phyloP scores from a whole-genome alignment of 2,329 filamentous ascomycete species.

The Colletotrichum gloeosporioides region DNA sequence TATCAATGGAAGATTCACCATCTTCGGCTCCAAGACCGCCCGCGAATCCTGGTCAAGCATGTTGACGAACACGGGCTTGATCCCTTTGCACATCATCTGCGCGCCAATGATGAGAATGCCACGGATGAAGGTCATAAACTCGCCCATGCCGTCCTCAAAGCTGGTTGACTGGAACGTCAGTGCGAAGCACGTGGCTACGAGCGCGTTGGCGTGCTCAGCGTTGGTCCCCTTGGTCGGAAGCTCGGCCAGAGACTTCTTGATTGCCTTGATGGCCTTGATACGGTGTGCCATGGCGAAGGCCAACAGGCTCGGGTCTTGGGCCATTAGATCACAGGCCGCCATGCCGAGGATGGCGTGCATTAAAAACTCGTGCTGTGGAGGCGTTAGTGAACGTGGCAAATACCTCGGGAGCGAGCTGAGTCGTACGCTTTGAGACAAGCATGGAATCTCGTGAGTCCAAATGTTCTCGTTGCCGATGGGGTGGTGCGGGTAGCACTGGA shows the following conservation, averaged over 20 bases:
- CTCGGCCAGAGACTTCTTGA: constrained; percentile 59
- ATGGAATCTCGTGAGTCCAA: constrained; percentile 72
- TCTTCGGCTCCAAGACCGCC: constrained; percentile 46
- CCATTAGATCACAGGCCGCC: constrained; percentile 68
- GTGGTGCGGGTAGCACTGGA: constrained; percentile 66
- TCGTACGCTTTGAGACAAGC: constrained; percentile 68
- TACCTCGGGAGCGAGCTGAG: not conserved
- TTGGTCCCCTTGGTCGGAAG: constrained; percentile 42
- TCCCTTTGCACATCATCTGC: constrained; percentile 57
- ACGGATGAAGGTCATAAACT: constrained; percentile 66
- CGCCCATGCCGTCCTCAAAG: constrained; percentile 62
- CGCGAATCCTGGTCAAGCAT: constrained; percentile 46
- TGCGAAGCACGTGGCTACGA: constrained; percentile 64
- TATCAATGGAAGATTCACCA: constrained; percentile 52
- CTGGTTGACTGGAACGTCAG: constrained; percentile 64
- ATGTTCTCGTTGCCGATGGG: constrained; percentile 69
- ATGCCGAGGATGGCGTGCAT: constrained; percentile 76
- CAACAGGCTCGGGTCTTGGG: constrained; percentile 54
- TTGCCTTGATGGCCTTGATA: constrained; percentile 66
- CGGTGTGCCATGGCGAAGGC: constrained; percentile 68
- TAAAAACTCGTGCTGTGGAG: constrained; percentile 64
- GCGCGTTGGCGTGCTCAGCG: constrained; percentile 62
- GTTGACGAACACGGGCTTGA: constrained; percentile 56
- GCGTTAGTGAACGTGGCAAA: not conserved
- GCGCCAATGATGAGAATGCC: constrained; percentile 60